phyloP scores from a whole-genome alignment of 306 rosid species.

The Citrullus mucosospermus region DNA sequence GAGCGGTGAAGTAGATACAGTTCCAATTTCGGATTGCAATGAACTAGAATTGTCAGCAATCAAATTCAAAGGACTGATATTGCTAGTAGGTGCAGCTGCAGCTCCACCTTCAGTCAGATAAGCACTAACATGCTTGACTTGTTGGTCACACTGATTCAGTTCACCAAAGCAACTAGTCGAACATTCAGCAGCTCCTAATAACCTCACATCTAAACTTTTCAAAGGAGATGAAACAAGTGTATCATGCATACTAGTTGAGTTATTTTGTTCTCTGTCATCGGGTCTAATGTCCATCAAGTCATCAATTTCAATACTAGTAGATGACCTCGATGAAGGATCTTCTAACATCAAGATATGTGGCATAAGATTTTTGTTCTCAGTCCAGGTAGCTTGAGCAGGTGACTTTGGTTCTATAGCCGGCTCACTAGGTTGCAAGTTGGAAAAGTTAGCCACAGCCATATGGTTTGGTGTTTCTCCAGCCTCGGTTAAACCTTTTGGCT shows the following conservation, averaged over 20 bases:
- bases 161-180: conserved; percentile 14
- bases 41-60: conserved; percentile 16
- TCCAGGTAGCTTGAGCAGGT: conserved; percentile 19
- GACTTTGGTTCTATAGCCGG: conserved; percentile 15
- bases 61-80: conserved; percentile 5
- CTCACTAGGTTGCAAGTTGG: conserved; percentile 12
- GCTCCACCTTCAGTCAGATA: conserved; percentile 15
- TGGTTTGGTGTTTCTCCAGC: conserved; percentile 14
- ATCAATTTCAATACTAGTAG: conserved; percentile 11
- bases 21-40: conserved; percentile 6
- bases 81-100: not conserved
- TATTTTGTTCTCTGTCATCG: conserved; percentile 12
- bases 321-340: conserved; percentile 3
- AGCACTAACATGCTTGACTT: conserved; percentile 11
- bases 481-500: conserved; percentile 9
- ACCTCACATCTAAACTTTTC: conserved; percentile 12
- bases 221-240: conserved; percentile 23
- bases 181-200: conserved; percentile 15
- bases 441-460: conserved; percentile 14
- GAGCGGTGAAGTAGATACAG: conserved; percentile 1
- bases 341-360: conserved; percentile 18
- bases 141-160: conserved; percentile 20
- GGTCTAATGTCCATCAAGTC: conserved; percentile 7
- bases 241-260: conserved; percentile 6
- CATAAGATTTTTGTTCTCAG: conserved; percentile 15